A percentile compares a stretch with the other conserved stretches of the same genome.
Evolutionary conservation across 768 basidiomycete species (phyloP).

Genomic region (Pisolithus sp.): DNA sequence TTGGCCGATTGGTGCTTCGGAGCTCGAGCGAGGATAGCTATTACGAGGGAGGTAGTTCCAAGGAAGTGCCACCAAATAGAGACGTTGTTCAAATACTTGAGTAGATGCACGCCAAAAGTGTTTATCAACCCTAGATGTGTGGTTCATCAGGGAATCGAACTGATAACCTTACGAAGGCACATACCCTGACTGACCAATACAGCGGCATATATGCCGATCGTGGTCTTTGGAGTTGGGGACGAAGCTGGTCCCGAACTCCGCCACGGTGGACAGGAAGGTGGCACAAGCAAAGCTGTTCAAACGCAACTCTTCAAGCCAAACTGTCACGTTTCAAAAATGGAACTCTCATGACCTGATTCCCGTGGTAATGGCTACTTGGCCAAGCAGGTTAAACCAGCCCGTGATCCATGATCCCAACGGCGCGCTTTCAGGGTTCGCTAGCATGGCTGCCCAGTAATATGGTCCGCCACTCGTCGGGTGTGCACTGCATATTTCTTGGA

Average conservation of each 20-base stretch:
- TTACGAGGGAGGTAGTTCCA: conserved; percentile 60
- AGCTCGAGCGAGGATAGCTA: conserved; percentile 66
- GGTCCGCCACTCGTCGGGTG: conserved; percentile 71
- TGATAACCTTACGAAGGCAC: neutral
- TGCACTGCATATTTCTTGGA: conserved; percentile 44
- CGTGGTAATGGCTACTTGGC: conserved; percentile 73
- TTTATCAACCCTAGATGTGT: conserved; percentile 51
- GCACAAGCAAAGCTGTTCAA: conserved; percentile 55
- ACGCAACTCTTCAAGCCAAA: neutral
- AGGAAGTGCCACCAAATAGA: conserved; percentile 72
- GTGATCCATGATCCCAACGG: conserved; percentile 70
- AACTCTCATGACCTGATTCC: conserved; percentile 46
- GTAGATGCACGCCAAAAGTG: conserved; percentile 63
- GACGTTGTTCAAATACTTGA: conserved; percentile 64
- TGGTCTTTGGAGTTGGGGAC: conserved; percentile 50
- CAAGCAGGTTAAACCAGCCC: conserved; percentile 70
- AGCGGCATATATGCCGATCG: conserved; percentile 64
- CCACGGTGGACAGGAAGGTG: conserved; percentile 59
- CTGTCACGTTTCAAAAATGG: neutral
- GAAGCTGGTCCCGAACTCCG: conserved; percentile 54
- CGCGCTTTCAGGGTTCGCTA: conserved; percentile 50
- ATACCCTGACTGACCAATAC: conserved; percentile 62
- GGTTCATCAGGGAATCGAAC: neutral
- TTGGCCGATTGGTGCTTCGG: conserved; percentile 60
- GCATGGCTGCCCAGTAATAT: conserved; percentile 79